Conservation (phyloP, 2,329 filamentous ascomycete genomes). For the Gyromitra esculenta region DNA sequence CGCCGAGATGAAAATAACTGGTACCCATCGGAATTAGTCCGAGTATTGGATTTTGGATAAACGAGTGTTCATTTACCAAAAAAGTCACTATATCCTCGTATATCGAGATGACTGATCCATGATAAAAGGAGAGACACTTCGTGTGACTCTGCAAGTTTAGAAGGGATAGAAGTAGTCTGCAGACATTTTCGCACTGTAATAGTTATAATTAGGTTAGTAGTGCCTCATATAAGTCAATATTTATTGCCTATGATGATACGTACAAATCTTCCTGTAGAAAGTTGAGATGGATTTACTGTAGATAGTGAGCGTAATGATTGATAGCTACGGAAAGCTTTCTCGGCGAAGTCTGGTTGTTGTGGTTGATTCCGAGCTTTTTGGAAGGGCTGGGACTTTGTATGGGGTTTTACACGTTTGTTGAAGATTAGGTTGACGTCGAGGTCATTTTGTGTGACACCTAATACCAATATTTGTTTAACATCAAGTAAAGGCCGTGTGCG, state of each 20-base stretch:
- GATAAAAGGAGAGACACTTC: conserved; percentile 31
- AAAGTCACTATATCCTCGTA: conserved; percentile 50
- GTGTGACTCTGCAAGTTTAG: background rate
- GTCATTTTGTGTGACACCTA: background rate
- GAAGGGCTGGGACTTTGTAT: background rate
- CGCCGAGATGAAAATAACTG: conserved; percentile 41
- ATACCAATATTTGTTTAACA: background rate
- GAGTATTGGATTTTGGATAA: background rate
- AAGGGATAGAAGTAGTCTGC: background rate
- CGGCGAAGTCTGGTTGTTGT: background rate
- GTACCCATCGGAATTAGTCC: background rate
- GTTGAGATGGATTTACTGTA: background rate
- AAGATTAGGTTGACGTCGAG: background rate
- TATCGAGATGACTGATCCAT: conserved; percentile 42
- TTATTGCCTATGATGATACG: background rate
- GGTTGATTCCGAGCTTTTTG: background rate
- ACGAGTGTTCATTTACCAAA: conserved; percentile 7
- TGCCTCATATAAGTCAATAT: background rate
- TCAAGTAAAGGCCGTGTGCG: background rate
- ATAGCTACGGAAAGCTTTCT: conserved; percentile 6
- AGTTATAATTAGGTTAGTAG: background rate
- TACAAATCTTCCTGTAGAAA: conserved; percentile 32
- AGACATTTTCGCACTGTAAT: conserved; percentile 24
- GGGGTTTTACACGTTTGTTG: background rate
- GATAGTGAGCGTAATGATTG: background rate